phyloP scores from a whole-genome alignment of 345 rosid genomes.

The Gossypium herbaceum region DNA sequence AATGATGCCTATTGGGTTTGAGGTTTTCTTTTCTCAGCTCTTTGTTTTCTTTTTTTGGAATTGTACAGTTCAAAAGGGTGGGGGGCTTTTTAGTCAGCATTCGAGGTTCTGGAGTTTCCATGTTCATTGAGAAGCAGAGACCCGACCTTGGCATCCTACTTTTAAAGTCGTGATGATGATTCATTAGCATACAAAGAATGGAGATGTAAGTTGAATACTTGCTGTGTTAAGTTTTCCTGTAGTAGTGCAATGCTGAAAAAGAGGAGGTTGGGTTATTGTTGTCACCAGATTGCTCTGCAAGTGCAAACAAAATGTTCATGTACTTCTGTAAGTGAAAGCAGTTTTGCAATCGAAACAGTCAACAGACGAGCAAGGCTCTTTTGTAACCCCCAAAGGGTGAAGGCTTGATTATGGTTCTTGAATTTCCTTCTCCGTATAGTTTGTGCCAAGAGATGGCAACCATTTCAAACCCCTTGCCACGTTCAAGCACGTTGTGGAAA shows the following conservation, averaged over 20 bases:
- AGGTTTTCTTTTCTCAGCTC: slow-evolving; percentile 10
- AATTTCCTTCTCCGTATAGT: neutral
- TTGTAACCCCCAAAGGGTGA: neutral
- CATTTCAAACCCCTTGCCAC: too few relatives aligned
- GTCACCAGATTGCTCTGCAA: too few relatives aligned
- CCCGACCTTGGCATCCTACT: slow-evolving; percentile 22
- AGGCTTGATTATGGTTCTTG: neutral
- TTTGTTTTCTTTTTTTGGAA: neutral
- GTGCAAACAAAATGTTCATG: too few relatives aligned
- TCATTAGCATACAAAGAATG: slow-evolving; percentile 34
- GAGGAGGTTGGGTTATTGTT: too few relatives aligned
- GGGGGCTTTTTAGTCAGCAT: slow-evolving; percentile 14
- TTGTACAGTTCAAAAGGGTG: slow-evolving; percentile 31
- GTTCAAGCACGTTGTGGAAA: too few relatives aligned
- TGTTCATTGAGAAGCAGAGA: slow-evolving; percentile 12
- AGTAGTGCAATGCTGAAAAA: too few relatives aligned
- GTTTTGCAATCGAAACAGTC: too few relatives aligned
- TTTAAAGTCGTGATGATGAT: slow-evolving; percentile 21
- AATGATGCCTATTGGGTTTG: slow-evolving; percentile 27
- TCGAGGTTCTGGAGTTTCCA: neutral
- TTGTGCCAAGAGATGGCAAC: too few relatives aligned
- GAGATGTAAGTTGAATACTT: slow-evolving; percentile 1
- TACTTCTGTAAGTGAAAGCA: too few relatives aligned
- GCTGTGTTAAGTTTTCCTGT: too few relatives aligned
- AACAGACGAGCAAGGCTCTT: neutral